Evolutionary conservation across 768 basidiomycete species (phyloP), one percentile per base, ranked within the genome.

Genomic region (Sarcodon aspratus): DNA sequence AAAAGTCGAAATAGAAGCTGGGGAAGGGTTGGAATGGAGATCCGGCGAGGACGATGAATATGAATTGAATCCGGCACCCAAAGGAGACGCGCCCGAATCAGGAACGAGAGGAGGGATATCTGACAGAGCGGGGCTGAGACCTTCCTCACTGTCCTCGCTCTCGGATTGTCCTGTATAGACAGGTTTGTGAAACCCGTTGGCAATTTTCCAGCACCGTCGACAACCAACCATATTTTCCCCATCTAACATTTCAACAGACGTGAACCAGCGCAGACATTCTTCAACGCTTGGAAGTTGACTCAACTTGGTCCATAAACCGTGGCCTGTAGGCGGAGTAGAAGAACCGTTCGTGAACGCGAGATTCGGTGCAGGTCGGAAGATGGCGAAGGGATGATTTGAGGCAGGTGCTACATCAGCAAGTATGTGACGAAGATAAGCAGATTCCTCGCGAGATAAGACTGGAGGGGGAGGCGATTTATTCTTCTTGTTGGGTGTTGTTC

Each of bases 191-290:
- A 32, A 47, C n/a, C 44, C 84, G 58, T 91, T 79, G 49, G 78
- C 80, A 34, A 91, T 81, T 70, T 91, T 93, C 94, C 94, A 98
- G 66, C 94, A 98, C 46, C 84, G 75, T 54, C 85, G 75, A 62
- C 94, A 98, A 0, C 92, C 92, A 47, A 96, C 93, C 69, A 82
- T 85, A 57, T 98, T 96, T 57, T 96, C 94, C 0, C 90, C 91
- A 55, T 96, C 88, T 33, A 98, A 67, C 7, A 89, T 77, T 57
- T 98, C 94, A n/a, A 96, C 93, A 4, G 84, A 74, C 0, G 93
- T 96, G 66, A 98, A 98, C 68, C 86, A 73, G 53, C 80, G 72
- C 51, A 95, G 64, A 54, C 87, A 90, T 49, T 93, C 90, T 57
- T 88, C 85, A 27, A 84, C 68, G 0, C 80, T 76, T 6, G 75